Evolutionary conservation across 257 asterid genomes (phyloP).

Genomic region (Dorcoceras hygrometricum): DNA sequence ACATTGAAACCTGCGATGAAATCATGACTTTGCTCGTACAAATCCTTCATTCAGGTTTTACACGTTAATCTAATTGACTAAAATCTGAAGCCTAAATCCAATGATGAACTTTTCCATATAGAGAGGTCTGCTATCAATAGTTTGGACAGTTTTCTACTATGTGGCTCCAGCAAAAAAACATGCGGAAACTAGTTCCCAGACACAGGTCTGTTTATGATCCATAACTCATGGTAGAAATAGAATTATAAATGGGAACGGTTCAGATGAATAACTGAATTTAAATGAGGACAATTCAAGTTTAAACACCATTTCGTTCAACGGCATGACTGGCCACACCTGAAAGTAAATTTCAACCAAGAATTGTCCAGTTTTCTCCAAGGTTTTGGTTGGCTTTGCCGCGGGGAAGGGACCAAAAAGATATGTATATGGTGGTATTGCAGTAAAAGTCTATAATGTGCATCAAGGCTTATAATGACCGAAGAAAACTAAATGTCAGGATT

Average conservation of each 20-base stretch:
- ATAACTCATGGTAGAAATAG: too few relatives aligned
- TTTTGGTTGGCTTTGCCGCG: not conserved
- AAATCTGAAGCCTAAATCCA: not conserved
- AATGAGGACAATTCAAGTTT: not conserved
- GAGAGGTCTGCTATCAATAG: not conserved
- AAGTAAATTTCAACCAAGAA: conserved; percentile 1
- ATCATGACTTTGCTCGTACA: conserved; percentile 1
- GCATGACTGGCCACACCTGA: not conserved
- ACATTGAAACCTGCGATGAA: conserved; percentile 71
- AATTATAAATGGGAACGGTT: not conserved
- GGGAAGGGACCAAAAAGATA: not conserved
- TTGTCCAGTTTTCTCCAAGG: not conserved
- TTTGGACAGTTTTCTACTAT: not conserved
- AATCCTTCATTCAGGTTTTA: not conserved
- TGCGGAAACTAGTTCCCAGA: not conserved
- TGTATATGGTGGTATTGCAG: too few relatives aligned
- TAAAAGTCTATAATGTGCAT: not conserved
- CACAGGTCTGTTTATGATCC: too few relatives aligned
- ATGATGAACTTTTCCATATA: conserved; percentile 3
- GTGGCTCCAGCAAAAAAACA: not conserved
- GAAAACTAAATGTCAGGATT: conserved; percentile 6
- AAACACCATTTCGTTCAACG: not conserved
- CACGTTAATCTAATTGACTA: too few relatives aligned
- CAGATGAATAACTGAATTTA: not conserved
- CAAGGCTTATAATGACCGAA: conserved; percentile 8